Base-by-base conservation (phyloP, 208 protist genomes). In the Eutreptiella sp. region DNA sequence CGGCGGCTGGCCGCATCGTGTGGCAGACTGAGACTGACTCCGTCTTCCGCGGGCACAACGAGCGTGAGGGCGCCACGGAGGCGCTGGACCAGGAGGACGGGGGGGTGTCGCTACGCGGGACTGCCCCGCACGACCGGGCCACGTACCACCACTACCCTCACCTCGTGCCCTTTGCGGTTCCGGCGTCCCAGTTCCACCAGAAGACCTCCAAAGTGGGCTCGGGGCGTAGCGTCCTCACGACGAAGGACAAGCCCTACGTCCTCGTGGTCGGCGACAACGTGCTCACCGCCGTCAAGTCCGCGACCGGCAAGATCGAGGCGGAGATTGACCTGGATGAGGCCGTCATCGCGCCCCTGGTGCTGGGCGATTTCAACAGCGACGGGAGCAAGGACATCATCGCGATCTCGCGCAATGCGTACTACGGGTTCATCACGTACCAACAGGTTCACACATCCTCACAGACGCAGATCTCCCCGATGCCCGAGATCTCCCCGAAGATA, bases 351-450 rank as follows among this genome's bases (percentile, higher is more conserved):
- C 84, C 84, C 28, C 69, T 82, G 4, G 68, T 90, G 21, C 73
- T 90, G 9, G 69, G 68, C 16, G 87, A 93, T 60, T 82, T 93
- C 58, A 89, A 88, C 52, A 81, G 81, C 4, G 87, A 93, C 61
- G 78, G 79, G 27, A 82, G 79, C 16, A 86, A 84, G 39, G 87
- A 93, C 58, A 57, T 93, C 28, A 77, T 93, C n/a, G 54, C 90
- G 33, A 59, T 87, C 0, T 81, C 84, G 3, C 34, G 50, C 28
- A 45, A 72, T 11, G 62, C 72, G 38, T 71, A 90, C 16, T 85
- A 86, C 52, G 85, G 81, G 1, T 85, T 82, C n/a, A n/a, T n/a
- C n/a, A n/a, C n/a, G n/a, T n/a, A n/a, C n/a, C n/a, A n/a, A n/a
- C n/a, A n/a, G n/a, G n/a, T n/a, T n/a, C n/a, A n/a, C n/a, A n/a